Evolutionary conservation across 2,329 filamentous ascomycete genomes (phyloP).

Genomic region (Ophiosphaerella narmari): DNA sequence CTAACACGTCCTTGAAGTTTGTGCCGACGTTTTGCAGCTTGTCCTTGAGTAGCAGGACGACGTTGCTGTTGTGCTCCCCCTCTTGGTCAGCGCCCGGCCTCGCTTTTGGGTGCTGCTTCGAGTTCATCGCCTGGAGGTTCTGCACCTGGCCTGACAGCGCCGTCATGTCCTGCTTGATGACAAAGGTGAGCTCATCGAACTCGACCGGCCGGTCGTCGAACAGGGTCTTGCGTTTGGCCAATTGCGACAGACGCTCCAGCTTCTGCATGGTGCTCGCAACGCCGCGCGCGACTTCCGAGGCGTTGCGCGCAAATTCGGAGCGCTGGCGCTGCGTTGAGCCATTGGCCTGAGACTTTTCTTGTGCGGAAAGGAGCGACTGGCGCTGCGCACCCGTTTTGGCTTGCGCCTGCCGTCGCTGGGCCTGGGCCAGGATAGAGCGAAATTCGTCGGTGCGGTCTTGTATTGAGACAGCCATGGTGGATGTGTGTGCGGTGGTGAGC

Average conservation of each 20-base stretch:
- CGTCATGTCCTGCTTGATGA: slow-evolving; percentile 96
- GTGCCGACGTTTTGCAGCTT: slow-evolving; percentile 90
- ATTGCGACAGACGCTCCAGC: slow-evolving; percentile 86
- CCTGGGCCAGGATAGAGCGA: slow-evolving; percentile 83
- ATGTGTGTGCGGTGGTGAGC: slow-evolving; percentile 12
- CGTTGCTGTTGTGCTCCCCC: slow-evolving; percentile 97
- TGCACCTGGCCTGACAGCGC: slow-evolving; percentile 86
- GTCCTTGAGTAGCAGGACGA: slow-evolving; percentile 87
- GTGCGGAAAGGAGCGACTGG: slow-evolving; percentile 76
- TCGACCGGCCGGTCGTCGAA: slow-evolving; percentile 97
- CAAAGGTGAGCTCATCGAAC: slow-evolving; percentile 94
- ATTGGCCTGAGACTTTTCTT: slow-evolving; percentile 65
- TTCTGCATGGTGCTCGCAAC: slow-evolving; percentile 94
- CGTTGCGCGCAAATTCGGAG: slow-evolving; percentile 91
- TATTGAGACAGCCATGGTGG: slow-evolving; percentile 69
- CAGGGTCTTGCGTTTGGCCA: slow-evolving; percentile 94
- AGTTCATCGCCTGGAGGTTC: slow-evolving; percentile 75
- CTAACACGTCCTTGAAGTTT: slow-evolving; percentile 96
- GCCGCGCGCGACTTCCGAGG: slow-evolving; percentile 87
- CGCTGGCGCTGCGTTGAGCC: slow-evolving; percentile 56
- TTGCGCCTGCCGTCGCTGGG: slow-evolving; percentile 76
- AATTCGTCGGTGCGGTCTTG: slow-evolving; percentile 98
- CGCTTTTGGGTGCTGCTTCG: slow-evolving; percentile 72
- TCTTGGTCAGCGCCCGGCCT: slow-evolving; percentile 67
- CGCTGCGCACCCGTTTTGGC: slow-evolving; percentile 78